These are phyloP conservation scores for Pichia sp. DNA, from an alignment of 1,139 yeast genomes.

Conservation along the genomic window DNA sequence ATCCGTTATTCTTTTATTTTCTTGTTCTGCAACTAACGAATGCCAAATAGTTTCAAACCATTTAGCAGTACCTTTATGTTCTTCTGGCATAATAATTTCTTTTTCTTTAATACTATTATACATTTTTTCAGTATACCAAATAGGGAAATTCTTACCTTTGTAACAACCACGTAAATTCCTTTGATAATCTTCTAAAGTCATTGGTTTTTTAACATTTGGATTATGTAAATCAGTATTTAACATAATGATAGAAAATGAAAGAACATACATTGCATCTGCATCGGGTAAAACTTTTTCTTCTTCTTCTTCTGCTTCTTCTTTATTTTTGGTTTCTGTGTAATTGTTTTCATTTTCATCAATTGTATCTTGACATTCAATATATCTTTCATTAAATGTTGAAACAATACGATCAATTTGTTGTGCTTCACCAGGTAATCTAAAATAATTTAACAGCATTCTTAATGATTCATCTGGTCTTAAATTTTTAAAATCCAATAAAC, in stretches of 20 bases:
- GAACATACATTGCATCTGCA: slow-evolving; percentile 63
- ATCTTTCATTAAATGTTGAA: slow-evolving; percentile 78
- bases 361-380: slow-evolving; percentile 51
- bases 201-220: slow-evolving; percentile 75
- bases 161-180: slow-evolving; percentile 76
- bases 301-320: slow-evolving; percentile 15
- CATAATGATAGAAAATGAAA: slow-evolving; percentile 72
- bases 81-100: slow-evolving; percentile 97
- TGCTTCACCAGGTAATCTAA: slow-evolving; percentile 94
- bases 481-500: slow-evolving; percentile 65
- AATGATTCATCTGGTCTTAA: slow-evolving; percentile 91
- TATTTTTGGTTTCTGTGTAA: slow-evolving; percentile 14
- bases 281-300: slow-evolving; percentile 53
- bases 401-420: slow-evolving; percentile 92
- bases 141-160: slow-evolving; percentile 73
- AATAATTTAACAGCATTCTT: slow-evolving; percentile 70
- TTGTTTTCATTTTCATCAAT: slow-evolving; percentile 8
- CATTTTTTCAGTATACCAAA: slow-evolving; percentile 76
- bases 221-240: slow-evolving; percentile 74
- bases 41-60: slow-evolving; percentile 96
- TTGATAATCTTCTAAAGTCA: slow-evolving; percentile 80
- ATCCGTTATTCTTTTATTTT: slow-evolving; percentile 23
- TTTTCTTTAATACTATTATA: slow-evolving; percentile 74
- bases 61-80: slow-evolving; percentile 76
- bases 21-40: slow-evolving; percentile 58